phyloP scores from a whole-genome alignment of 2,329 filamentous ascomycete species.

The Neospermospora avenae region DNA sequence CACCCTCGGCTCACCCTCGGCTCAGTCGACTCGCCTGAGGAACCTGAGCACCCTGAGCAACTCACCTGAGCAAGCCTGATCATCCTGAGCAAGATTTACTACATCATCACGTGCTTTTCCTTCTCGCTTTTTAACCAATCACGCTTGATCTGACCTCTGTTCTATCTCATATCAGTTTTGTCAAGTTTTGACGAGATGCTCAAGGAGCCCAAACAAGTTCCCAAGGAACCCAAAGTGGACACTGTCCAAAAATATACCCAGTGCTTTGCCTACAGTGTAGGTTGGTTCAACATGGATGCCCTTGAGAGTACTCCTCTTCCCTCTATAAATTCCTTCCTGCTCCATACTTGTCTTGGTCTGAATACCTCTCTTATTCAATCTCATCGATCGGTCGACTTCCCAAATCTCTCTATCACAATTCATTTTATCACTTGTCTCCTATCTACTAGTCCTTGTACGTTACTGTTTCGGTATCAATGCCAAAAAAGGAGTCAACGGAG shows the following conservation, averaged over 20 bases:
- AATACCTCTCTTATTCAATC: constrained; percentile 7
- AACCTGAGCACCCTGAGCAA: no score
- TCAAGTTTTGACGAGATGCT: constrained; percentile 4
- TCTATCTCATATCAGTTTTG: constrained; percentile 3
- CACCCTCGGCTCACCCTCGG: background rate
- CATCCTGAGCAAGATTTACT: no score
- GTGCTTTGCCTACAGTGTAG: constrained; percentile 5
- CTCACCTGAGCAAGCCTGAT: no score
- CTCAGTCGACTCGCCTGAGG: no score
- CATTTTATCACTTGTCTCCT: no score
- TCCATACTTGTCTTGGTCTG: constrained; percentile 8
- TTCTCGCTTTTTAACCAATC: no score
- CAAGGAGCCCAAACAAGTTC: constrained; percentile 3
- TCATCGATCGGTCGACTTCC: constrained; percentile 8
- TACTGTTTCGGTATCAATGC: no score
- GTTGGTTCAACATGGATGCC: constrained; percentile 6
- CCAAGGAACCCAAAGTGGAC: background rate
- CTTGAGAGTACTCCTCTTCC: constrained; percentile 11
- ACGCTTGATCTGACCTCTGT: no score
- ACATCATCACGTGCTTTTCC: no score
- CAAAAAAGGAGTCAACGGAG: no score
- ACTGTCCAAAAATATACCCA: constrained; percentile 2
- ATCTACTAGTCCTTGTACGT: no score
- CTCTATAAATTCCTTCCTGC: constrained; percentile 13
- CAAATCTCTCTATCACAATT: constrained; percentile 7